Evolutionary conservation across 164 flowering plant species (phyloP).

Genomic region (Litsea cubeba): DNA sequence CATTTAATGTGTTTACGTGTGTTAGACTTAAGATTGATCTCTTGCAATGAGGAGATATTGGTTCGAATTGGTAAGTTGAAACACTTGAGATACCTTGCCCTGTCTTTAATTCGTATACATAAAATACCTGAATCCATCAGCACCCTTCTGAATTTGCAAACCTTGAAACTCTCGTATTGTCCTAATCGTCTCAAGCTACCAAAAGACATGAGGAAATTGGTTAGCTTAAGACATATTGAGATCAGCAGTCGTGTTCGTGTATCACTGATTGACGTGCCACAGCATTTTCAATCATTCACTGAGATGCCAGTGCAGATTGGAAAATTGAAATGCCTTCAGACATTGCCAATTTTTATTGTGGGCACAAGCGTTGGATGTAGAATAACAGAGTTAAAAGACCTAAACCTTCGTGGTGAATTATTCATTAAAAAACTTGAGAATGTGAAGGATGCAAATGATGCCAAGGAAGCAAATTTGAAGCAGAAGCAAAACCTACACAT

Average conservation of each 20-base stretch:
- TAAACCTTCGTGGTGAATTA: slow-evolving; percentile 8
- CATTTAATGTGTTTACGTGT: background rate
- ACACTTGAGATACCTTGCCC: slow-evolving; percentile 1
- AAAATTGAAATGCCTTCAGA: slow-evolving; percentile 7
- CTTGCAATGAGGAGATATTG: background rate
- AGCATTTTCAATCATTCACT: background rate
- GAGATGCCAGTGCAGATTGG: slow-evolving; percentile 8
- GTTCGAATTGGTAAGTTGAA: slow-evolving; percentile 1
- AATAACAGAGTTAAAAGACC: background rate
- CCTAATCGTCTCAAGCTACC: slow-evolving; percentile 13
- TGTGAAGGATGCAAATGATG: background rate
- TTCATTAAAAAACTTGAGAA: slow-evolving; percentile 1
- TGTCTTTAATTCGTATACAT: background rate
- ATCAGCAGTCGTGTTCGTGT: background rate
- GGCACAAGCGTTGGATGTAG: background rate
- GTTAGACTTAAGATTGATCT: background rate
- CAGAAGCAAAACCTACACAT: background rate
- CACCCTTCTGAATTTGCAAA: slow-evolving; percentile 17
- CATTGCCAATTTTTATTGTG: slow-evolving; percentile 18
- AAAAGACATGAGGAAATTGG: background rate
- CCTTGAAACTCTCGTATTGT: slow-evolving; percentile 18
- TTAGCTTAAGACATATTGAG: slow-evolving; percentile 14
- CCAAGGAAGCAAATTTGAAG: slow-evolving; percentile 2
- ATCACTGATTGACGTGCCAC: too few relatives aligned
- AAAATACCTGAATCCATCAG: slow-evolving; percentile 15